phyloP scores from a whole-genome alignment of 495 filamentous ascomycete genomes.

The Penicillium pulvis region DNA sequence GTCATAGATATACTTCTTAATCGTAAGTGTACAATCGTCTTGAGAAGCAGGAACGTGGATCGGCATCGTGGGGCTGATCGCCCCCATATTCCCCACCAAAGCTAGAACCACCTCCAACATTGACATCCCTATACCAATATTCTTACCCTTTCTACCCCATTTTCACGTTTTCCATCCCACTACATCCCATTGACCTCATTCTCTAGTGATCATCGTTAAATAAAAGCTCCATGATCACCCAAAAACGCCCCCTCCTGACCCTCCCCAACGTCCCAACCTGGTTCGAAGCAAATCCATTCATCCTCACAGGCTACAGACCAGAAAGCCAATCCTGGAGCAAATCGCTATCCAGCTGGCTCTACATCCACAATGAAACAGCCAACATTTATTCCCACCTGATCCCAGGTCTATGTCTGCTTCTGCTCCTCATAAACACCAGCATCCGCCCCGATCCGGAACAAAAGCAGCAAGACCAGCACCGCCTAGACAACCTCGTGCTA shows the following conservation, averaged over 20 bases:
- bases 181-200: too few relatives aligned
- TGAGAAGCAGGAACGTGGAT: background rate
- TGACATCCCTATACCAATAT: too few relatives aligned
- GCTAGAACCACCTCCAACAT: background rate
- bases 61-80: background rate
- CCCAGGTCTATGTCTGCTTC: slow-evolving; percentile 13
- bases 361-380: slow-evolving; percentile 32
- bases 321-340: slow-evolving; percentile 30
- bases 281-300: slow-evolving; percentile 41
- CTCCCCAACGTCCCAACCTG: slow-evolving; percentile 25
- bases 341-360: slow-evolving; percentile 34
- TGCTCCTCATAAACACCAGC: background rate
- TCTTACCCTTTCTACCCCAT: too few relatives aligned
- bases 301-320: slow-evolving; percentile 38
- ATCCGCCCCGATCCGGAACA: background rate
- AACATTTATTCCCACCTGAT: slow-evolving; percentile 39
- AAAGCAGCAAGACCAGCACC: slow-evolving; percentile 3
- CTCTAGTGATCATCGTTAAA: too few relatives aligned
- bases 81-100: background rate
- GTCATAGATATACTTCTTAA: too few relatives aligned
- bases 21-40: too few relatives aligned
- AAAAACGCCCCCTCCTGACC: slow-evolving; percentile 2
- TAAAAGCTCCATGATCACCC: background rate
- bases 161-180: too few relatives aligned
- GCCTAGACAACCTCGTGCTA: slow-evolving; percentile 16